phyloP scores from a whole-genome alignment of 257 asterid species.

The Verbena officinalis region DNA sequence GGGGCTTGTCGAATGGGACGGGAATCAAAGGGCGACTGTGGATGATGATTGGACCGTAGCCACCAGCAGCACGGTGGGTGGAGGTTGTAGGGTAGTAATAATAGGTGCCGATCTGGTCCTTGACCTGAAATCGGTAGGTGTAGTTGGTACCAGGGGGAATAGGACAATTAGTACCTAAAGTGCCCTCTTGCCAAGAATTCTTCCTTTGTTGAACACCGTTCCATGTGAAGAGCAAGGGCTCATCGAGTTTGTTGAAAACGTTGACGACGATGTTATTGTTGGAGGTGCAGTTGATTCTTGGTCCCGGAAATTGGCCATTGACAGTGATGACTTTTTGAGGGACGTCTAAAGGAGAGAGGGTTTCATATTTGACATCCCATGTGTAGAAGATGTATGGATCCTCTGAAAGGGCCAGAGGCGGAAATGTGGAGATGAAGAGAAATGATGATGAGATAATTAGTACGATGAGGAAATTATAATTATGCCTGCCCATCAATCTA shows the following conservation, averaged over 20 bases:
- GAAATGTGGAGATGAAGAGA: constrained; percentile 31
- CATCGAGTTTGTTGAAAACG: constrained; percentile 62
- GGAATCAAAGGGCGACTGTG: constrained; percentile 65
- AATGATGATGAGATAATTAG: constrained; percentile 4
- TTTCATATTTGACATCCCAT: constrained; percentile 62
- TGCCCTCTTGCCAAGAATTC: constrained; percentile 74
- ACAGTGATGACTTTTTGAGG: constrained; percentile 67
- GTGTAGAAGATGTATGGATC: constrained; percentile 51
- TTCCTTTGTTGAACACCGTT: constrained; percentile 73
- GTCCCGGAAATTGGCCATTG: constrained; percentile 71
- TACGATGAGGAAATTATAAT: background rate
- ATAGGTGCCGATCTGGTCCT: constrained; percentile 71
- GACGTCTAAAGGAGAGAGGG: constrained; percentile 57
- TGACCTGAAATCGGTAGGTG: constrained; percentile 62
- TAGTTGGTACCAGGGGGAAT: constrained; percentile 55
- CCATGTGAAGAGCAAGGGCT: constrained; percentile 65
- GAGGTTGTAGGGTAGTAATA: constrained; percentile 61
- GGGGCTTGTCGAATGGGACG: constrained; percentile 52
- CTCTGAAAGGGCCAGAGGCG: constrained; percentile 34
- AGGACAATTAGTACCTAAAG: constrained; percentile 60
- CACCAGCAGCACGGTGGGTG: constrained; percentile 65
- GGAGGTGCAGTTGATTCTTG: constrained; percentile 64
- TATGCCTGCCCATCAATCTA: background rate
- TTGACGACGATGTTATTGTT: constrained; percentile 68
- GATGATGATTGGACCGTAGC: constrained; percentile 46